Evolutionary conservation across 2,329 filamentous ascomycete species (phyloP).

Genomic region (Ceratocystis albifundus): DNA sequence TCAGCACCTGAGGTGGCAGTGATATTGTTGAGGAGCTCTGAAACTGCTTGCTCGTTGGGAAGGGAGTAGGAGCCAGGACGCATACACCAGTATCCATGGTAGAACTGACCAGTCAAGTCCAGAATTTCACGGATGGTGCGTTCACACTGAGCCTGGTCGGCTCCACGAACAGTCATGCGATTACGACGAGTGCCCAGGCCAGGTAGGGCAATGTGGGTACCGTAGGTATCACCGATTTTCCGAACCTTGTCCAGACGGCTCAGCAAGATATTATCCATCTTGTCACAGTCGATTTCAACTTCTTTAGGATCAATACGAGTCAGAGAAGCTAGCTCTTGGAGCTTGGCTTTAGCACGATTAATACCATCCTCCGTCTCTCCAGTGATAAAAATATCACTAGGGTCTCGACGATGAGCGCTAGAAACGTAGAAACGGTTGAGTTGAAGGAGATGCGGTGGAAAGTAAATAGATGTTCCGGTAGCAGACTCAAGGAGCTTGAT

Average conservation of each 20-base stretch:
- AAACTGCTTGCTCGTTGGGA: slow-evolving; percentile 14
- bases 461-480: slow-evolving; percentile 95
- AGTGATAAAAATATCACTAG: slow-evolving; percentile 89
- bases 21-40: slow-evolving; percentile 76
- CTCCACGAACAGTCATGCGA: slow-evolving; percentile 79
- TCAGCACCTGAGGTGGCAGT: slow-evolving; percentile 94
- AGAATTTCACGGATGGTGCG: slow-evolving; percentile 92
- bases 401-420: slow-evolving; percentile 67
- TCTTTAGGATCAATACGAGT: slow-evolving; percentile 86
- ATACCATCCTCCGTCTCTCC: slow-evolving; percentile 79
- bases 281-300: slow-evolving; percentile 75
- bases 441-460: slow-evolving; percentile 83
- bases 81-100: slow-evolving; percentile 87
- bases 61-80: slow-evolving; percentile 20
- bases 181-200: slow-evolving; percentile 74
- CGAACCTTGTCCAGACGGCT: slow-evolving; percentile 90
- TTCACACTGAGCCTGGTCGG: slow-evolving; percentile 87
- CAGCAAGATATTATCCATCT: slow-evolving; percentile 88
- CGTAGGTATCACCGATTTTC: slow-evolving; percentile 94
- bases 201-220: slow-evolving; percentile 87
- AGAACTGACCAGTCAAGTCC: slow-evolving; percentile 94
- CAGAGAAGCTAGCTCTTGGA: slow-evolving; percentile 70
- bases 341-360: slow-evolving; percentile 75
- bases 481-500: slow-evolving; percentile 95
- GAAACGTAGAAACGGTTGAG: slow-evolving; percentile 83